Evolutionary conservation across 306 rosid genomes (phyloP).

Genomic region (Malus sylvestris): DNA sequence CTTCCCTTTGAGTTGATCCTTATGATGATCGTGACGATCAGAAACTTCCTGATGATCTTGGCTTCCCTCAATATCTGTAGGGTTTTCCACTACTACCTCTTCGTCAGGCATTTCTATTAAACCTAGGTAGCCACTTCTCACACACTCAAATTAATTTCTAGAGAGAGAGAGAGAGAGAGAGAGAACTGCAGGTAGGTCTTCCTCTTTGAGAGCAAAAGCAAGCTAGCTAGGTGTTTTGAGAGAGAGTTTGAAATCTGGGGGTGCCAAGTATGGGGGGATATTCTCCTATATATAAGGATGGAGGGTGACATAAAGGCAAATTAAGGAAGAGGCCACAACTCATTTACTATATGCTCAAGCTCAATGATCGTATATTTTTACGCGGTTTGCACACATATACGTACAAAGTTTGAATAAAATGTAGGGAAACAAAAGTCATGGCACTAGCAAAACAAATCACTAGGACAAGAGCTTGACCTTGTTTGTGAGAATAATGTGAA

Average conservation of each 20-base stretch:
- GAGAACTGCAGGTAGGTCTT: too few species aligned
- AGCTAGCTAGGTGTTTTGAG: not conserved
- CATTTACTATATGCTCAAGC: too few species aligned
- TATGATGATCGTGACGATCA: not conserved
- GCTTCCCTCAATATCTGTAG: not conserved
- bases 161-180: not conserved
- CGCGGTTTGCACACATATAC: too few species aligned
- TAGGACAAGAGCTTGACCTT: not conserved
- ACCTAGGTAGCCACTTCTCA: not conserved
- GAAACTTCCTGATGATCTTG: not conserved
- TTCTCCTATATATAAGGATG: not conserved
- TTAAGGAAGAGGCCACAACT: not conserved
- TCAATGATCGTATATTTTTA: too few species aligned
- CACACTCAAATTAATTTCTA: too few species aligned
- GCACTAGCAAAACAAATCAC: too few species aligned
- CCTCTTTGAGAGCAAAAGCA: not conserved
- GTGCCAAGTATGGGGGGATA: not conserved
- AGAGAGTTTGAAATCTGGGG: not conserved
- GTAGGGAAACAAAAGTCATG: too few species aligned
- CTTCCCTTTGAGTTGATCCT: constrained; percentile 3
- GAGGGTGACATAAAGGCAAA: not conserved
- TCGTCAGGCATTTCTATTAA: not conserved
- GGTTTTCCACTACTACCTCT: not conserved
- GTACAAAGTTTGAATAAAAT: too few species aligned
- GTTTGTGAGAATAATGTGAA: not conserved